Percentiles rank a stretch among this genome's conserved stretches.
Conservation (phyloP, 1,284 basidiomycete genomes). For the Malassezia caprae region DNA sequence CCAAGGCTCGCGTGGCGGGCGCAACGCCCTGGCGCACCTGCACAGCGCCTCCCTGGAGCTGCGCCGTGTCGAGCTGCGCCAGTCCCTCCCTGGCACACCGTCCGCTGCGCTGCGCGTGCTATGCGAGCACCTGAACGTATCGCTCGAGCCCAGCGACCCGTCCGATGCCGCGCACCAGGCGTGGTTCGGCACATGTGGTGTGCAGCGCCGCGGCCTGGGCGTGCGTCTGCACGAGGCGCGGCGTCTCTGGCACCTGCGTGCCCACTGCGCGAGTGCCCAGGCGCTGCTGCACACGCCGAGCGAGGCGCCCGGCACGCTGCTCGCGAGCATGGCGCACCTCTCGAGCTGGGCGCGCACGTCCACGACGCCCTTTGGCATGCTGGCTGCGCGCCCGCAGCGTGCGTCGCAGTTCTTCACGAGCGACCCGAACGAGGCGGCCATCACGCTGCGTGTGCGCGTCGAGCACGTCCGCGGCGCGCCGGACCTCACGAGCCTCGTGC, state of each 20-base stretch:
- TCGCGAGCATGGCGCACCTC: constrained; percentile 21
- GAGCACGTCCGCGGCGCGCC: constrained; percentile 24
- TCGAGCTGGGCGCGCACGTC: constrained; percentile 20
- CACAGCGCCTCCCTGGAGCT: constrained; percentile 1
- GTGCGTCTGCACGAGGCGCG: constrained; percentile 13
- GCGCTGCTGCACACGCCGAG: constrained; percentile 13
- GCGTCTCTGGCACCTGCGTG: constrained; percentile 26
- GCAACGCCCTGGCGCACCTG: neutral
- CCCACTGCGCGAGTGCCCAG: constrained; percentile 21
- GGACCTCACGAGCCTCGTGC: constrained; percentile 14
- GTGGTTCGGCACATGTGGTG: constrained; percentile 42
- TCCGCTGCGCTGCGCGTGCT: constrained; percentile 4
- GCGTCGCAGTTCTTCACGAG: constrained; percentile 20
- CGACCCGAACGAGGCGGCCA: constrained; percentile 41
- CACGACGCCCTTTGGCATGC: constrained; percentile 39
- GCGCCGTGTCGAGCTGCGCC: constrained; percentile 15
- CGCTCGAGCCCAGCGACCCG: constrained; percentile 27
- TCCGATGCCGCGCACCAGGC: constrained; percentile 29
- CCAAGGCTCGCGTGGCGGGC: no score
- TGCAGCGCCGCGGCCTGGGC: constrained; percentile 1
- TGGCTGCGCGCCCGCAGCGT: constrained; percentile 14
- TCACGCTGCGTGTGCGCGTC: constrained; percentile 22
- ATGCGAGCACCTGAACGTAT: constrained; percentile 21
- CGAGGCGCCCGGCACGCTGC: constrained; percentile 3
- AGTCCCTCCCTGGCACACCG: constrained; percentile 14